Evolutionary conservation across 306 rosid species (phyloP).

Genomic region (Ochetophila trinervis): DNA sequence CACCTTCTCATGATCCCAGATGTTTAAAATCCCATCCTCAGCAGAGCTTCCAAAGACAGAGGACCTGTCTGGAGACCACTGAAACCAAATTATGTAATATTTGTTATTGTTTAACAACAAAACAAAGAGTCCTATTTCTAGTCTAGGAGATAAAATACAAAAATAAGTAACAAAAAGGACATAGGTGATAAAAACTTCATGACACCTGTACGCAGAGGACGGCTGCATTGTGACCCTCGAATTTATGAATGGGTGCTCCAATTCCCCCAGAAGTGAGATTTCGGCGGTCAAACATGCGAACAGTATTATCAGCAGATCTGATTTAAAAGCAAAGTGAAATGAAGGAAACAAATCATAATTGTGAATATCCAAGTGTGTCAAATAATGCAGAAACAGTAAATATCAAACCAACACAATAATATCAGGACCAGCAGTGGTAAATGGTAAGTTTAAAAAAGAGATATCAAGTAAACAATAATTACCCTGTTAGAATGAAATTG

Average conservation of each 20-base stretch:
- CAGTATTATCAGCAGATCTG: constrained; percentile 45
- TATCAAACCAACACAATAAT: not conserved
- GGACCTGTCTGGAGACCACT: constrained; percentile 98
- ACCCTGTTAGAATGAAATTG: constrained; percentile 90
- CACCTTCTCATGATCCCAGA: constrained; percentile 97
- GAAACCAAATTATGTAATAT: constrained; percentile 18
- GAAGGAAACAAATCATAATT: constrained; percentile 26
- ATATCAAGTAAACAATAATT: not conserved
- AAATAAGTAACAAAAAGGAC: not conserved
- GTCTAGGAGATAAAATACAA: not conserved
- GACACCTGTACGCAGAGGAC: constrained; percentile 49
- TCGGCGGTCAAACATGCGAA: constrained; percentile 85
- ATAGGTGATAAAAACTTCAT: not conserved
- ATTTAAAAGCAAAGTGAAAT: constrained; percentile 34
- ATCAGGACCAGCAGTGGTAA: not conserved
- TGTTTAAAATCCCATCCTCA: constrained; percentile 86
- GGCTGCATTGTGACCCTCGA: constrained; percentile 44
- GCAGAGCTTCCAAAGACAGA: constrained; percentile 98
- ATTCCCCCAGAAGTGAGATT: constrained; percentile 34
- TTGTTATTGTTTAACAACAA: not conserved
- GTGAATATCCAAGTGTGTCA: constrained; percentile 3
- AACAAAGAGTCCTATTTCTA: not conserved
- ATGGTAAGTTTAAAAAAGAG: not conserved
- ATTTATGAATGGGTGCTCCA: constrained; percentile 39
- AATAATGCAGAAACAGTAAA: constrained; percentile 9